Evolutionary conservation across 306 rosid genomes (phyloP).

Genomic region (Geum urbanum): DNA sequence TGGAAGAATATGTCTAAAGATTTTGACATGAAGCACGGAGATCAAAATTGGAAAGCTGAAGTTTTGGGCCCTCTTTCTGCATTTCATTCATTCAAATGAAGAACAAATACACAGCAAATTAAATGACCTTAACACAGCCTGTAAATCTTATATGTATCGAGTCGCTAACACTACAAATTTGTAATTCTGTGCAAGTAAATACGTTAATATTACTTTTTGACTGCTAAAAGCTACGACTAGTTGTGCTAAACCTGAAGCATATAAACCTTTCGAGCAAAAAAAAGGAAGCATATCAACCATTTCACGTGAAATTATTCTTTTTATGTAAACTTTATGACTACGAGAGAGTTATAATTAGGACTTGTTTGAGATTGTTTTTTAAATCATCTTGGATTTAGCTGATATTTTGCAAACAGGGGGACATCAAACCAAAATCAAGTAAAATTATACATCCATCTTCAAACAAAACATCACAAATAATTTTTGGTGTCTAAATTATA

Average conservation of each 20-base stretch:
- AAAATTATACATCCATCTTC: too few relatives aligned
- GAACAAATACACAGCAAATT: conserved; percentile 5
- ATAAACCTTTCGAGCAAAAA: too few relatives aligned
- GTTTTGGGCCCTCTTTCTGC: neutral
- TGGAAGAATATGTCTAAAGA: conserved; percentile 17
- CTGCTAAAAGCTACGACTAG: neutral
- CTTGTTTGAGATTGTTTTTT: too few relatives aligned
- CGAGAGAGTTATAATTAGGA: too few relatives aligned
- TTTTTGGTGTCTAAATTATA: too few relatives aligned
- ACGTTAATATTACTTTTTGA: neutral
- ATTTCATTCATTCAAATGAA: conserved; percentile 18
- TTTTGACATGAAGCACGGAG: conserved; percentile 11
- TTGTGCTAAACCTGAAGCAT: neutral
- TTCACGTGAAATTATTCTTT: too few relatives aligned
- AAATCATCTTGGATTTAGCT: too few relatives aligned
- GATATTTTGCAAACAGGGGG: too few relatives aligned
- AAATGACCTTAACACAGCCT: conserved; percentile 24
- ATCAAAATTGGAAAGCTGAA: conserved; percentile 7
- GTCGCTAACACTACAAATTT: conserved; percentile 40
- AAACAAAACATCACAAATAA: too few relatives aligned
- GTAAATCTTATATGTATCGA: conserved; percentile 45
- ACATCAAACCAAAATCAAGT: too few relatives aligned
- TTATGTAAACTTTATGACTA: too few relatives aligned
- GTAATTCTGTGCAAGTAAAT: conserved; percentile 14
- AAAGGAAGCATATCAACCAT: too few relatives aligned